Base-by-base conservation (phyloP, 352 stramenopile species). In the Globisporangium rhizosaccharum region DNA sequence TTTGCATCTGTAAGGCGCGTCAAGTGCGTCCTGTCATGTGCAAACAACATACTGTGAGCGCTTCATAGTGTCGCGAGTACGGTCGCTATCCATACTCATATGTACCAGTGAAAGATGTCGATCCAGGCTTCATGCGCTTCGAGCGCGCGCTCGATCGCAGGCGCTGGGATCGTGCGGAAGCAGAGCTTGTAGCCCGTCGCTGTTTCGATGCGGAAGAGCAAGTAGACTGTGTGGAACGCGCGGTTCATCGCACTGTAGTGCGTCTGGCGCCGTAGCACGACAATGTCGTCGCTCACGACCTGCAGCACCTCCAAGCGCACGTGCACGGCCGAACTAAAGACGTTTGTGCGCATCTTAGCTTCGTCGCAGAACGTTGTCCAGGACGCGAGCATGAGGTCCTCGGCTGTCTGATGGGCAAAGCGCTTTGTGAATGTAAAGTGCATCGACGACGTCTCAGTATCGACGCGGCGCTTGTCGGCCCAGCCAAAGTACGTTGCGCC, bases 221-320 rank as follows among this genome's bases (percentile, higher is more conserved):
- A 53, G 51, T 87, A 87, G 33, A 90, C 79, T 0, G 79, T 90
- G 68, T 87, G 79, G 66, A 90, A 88, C 11, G 71, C 71, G 26
- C 61, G 57, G 0, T 65, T 57, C 68, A 90, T 75, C 12, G 68
- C 67, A 10, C 66, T 20, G 65, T 87, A 87, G 51, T 72, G 65
- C 26, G 77, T 87, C 57, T 84, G 71, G 36, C 79, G 79, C 3
- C 71, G 75, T 53, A 90, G 72, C 37, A 90, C 66, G 14, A 75
- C 53, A 20, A 76, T 68, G 50, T 87, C 75, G 25, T 73, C 68
- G 61, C 65, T 84, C 39, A 87, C 51, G 12, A 72, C 62, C 63
- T 87, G 77, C 18, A 87, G 45, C 17, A 73, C 66, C 61, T 79
- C 61, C 7, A 87, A 65, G 7, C 75, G 67, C 39, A 85, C 59